Percentiles rank a stretch among this genome's conserved stretches.
Evolutionary conservation across 2,329 filamentous ascomycete species (phyloP).

Genomic region (Cordyceps tenuipes): DNA sequence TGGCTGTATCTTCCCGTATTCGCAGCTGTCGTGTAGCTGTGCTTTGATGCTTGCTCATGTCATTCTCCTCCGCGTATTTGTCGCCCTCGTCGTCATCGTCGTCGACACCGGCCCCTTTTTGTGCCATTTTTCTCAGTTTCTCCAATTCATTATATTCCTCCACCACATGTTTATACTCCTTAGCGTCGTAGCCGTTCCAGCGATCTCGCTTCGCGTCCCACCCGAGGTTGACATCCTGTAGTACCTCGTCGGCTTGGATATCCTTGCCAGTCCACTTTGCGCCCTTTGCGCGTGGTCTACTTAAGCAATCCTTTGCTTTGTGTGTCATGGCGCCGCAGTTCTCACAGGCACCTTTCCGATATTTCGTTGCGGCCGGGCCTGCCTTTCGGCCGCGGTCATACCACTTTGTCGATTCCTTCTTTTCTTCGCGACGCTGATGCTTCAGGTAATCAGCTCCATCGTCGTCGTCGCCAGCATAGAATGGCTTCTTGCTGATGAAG

Average conservation of each 20-base stretch:
- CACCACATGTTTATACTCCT: slow-evolving; percentile 78
- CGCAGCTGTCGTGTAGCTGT: slow-evolving; percentile 86
- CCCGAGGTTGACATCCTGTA: slow-evolving; percentile 78
- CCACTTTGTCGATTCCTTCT: slow-evolving; percentile 73
- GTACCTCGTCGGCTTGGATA: slow-evolving; percentile 83
- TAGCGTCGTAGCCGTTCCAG: slow-evolving; percentile 95
- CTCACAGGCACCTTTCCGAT: slow-evolving; percentile 94
- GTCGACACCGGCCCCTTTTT: slow-evolving; percentile 39
- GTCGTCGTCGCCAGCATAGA: slow-evolving; percentile 78
- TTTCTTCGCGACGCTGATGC: slow-evolving; percentile 66
- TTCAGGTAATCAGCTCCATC: slow-evolving; percentile 83
- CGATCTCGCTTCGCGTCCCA: slow-evolving; percentile 98
- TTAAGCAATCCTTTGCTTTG: slow-evolving; percentile 88
- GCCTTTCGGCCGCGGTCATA: slow-evolving; percentile 82
- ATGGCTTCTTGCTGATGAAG: slow-evolving; percentile 96
- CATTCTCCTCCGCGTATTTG: slow-evolving; percentile 87
- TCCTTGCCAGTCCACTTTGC: slow-evolving; percentile 88
- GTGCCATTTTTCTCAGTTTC: slow-evolving; percentile 53
- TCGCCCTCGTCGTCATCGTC: slow-evolving; percentile 50
- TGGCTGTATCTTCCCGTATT: slow-evolving; percentile 92
- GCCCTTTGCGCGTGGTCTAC: slow-evolving; percentile 77
- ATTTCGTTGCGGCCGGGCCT: slow-evolving; percentile 88
- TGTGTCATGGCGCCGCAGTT: slow-evolving; percentile 98
- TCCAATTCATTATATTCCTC: slow-evolving; percentile 85
- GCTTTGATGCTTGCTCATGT: slow-evolving; percentile 90